Percentiles rank a stretch among this genome's conserved stretches.
Evolutionary conservation across 164 flowering plant species (phyloP).

Genomic region (Aristolochia californica): DNA sequence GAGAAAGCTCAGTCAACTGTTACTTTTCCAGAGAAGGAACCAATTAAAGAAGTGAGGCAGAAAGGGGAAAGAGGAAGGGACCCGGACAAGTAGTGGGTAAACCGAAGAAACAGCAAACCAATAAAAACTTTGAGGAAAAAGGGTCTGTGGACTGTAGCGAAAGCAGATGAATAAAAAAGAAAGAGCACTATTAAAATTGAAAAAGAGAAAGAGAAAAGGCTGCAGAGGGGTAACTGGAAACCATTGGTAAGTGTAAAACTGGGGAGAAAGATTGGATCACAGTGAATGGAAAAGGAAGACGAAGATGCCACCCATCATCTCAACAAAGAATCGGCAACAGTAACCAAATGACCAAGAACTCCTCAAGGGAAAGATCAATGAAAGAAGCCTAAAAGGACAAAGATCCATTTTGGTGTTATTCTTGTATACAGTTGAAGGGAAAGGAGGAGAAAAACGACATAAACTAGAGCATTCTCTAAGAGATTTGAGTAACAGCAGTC

Average conservation of each 20-base stretch:
- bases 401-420: background rate
- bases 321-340: background rate
- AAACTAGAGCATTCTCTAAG: background rate
- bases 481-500: background rate
- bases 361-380: background rate
- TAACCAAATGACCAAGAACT: background rate
- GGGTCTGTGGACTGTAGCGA: background rate
- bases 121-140: background rate
- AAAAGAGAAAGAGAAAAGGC: constrained; percentile 1
- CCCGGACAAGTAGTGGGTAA: background rate
- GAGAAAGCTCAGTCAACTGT: constrained; percentile 6
- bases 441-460: background rate
- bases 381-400: background rate
- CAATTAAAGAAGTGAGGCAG: constrained; percentile 6
- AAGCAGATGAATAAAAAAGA: background rate
- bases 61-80: constrained; percentile 4
- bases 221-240: background rate
- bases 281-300: background rate
- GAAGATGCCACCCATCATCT: background rate
- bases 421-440: background rate
- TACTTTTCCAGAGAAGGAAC: constrained; percentile 3
- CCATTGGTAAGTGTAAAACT: background rate
- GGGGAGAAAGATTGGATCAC: background rate
- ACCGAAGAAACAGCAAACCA: background rate
- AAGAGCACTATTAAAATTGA: background rate